These are phyloP conservation scores for Kwoniella europaea DNA, from an alignment of 768 basidiomycete species.

Conservation along the genomic window DNA sequence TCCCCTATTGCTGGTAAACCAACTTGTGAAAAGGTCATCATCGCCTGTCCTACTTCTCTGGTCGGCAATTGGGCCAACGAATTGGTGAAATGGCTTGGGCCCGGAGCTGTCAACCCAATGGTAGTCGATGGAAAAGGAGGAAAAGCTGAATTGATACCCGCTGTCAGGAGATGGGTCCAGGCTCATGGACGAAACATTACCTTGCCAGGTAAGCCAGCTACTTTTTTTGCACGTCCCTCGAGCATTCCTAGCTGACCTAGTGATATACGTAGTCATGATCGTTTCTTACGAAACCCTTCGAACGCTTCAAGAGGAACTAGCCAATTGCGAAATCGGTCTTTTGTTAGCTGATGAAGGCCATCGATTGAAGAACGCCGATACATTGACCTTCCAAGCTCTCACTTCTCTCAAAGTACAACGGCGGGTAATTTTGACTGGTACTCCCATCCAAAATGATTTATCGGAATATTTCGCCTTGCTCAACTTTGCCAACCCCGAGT, in stretches of 20 bases:
- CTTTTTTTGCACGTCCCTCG: fast-evolving
- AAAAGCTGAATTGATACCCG: constrained; percentile 76
- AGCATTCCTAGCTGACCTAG: not conserved
- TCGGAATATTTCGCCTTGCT: constrained; percentile 93
- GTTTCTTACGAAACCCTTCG: constrained; percentile 97
- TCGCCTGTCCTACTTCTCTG: constrained; percentile 93
- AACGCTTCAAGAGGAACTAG: constrained; percentile 74
- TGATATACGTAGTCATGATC: constrained; percentile 99
- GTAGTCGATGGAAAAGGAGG: constrained; percentile 92
- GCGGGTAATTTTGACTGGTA: constrained; percentile 90
- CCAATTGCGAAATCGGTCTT: constrained; percentile 80
- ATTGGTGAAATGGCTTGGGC: constrained; percentile 91
- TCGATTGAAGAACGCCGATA: constrained; percentile 95
- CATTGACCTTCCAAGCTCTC: constrained; percentile 82
- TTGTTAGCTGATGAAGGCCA: constrained; percentile 98
- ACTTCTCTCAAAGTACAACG: constrained; percentile 82
- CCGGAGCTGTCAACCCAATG: constrained; percentile 73
- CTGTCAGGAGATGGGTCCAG: constrained; percentile 85
- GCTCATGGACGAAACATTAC: constrained; percentile 87
- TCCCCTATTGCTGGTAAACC: constrained; percentile 84
- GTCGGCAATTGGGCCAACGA: constrained; percentile 99
- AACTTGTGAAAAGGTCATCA: constrained; percentile 95
- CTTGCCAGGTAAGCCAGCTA: constrained; percentile 71
- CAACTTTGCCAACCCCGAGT: constrained; percentile 90
- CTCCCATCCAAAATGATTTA: constrained; percentile 90